Percentiles rank a stretch among this genome's conserved stretches.
phyloP scores from a whole-genome alignment of 176 grass and related monocot species.

The Avena atlantica region DNA sequence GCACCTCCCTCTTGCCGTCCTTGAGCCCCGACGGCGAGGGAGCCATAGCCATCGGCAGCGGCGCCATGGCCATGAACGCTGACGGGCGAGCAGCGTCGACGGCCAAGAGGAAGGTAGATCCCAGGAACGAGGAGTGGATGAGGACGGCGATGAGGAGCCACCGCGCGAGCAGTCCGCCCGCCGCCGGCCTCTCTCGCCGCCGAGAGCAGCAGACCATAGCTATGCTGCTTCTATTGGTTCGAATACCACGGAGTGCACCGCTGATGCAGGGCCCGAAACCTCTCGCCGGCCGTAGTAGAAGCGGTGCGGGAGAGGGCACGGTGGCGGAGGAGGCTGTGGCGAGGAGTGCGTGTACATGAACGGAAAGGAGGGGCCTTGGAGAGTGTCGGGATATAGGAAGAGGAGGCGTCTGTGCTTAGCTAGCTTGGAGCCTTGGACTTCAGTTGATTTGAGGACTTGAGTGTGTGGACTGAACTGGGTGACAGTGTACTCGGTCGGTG shows the following conservation, averaged over 20 bases:
- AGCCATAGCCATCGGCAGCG: constrained; percentile 30
- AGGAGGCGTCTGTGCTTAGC: not conserved
- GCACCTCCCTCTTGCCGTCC: constrained; percentile 51
- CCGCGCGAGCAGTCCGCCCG: constrained; percentile 32
- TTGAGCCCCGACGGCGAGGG: constrained; percentile 40
- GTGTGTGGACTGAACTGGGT: not conserved
- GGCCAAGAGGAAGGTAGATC: constrained; percentile 41
- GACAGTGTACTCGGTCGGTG: constrained; percentile 18
- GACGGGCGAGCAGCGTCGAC: constrained; percentile 63
- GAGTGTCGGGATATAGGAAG: not conserved
- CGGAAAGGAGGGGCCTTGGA: not conserved
- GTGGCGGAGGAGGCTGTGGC: not conserved
- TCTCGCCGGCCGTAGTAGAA: not conserved
- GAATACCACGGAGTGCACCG: not conserved
- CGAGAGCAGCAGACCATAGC: constrained; percentile 33
- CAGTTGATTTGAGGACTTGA: not conserved
- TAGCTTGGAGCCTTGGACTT: constrained; percentile 3
- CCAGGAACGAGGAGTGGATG: constrained; percentile 52
- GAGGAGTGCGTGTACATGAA: constrained; percentile 29
- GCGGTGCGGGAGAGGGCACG: not conserved
- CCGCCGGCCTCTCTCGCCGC: not conserved
- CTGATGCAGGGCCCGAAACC: not conserved
- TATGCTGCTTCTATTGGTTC: not conserved
- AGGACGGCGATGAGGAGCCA: constrained; percentile 58
- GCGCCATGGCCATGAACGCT: constrained; percentile 41